A percentile compares a stretch with the other conserved stretches of the same genome.
Evolutionary conservation across 176 grass and related monocot species (phyloP).

Genomic region (Cenchrus fungigraminus): DNA sequence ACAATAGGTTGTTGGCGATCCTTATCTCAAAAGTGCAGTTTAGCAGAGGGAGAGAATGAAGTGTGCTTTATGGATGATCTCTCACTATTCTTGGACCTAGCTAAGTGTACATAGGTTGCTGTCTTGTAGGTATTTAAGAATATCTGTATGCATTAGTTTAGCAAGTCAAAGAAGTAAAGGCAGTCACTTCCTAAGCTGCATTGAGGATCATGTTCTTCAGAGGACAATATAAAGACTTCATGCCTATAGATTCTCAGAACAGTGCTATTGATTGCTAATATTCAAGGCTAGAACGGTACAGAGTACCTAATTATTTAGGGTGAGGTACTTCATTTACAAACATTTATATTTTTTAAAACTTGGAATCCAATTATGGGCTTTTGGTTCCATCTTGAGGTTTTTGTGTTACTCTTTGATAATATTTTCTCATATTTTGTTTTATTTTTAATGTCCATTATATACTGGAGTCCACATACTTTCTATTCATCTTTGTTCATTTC

Average conservation of each 20-base stretch:
- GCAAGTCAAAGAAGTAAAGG: conserved; percentile 36
- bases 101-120: conserved; percentile 16
- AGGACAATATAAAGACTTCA: conserved; percentile 37
- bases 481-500: conserved; percentile 10
- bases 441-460: neutral
- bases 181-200: conserved; percentile 29
- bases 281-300: conserved; percentile 13
- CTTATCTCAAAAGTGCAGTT: conserved; percentile 35
- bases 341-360: no score
- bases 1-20: conserved; percentile 6
- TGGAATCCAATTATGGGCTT: neutral
- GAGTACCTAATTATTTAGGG: conserved; percentile 44
- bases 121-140: conserved; percentile 12
- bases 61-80: conserved; percentile 11
- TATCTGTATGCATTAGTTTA: conserved; percentile 22
- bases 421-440: neutral
- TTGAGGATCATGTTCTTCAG: conserved; percentile 38
- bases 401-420: conserved; percentile 8
- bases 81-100: conserved; percentile 12
- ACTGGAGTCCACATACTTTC: neutral
- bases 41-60: conserved; percentile 4
- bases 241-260: conserved; percentile 33
- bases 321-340: conserved; percentile 11
- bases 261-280: conserved; percentile 39
- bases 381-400: neutral